Conservation (phyloP, 1,139 yeast genomes). For the Debaryomycetaceae sp. region DNA sequence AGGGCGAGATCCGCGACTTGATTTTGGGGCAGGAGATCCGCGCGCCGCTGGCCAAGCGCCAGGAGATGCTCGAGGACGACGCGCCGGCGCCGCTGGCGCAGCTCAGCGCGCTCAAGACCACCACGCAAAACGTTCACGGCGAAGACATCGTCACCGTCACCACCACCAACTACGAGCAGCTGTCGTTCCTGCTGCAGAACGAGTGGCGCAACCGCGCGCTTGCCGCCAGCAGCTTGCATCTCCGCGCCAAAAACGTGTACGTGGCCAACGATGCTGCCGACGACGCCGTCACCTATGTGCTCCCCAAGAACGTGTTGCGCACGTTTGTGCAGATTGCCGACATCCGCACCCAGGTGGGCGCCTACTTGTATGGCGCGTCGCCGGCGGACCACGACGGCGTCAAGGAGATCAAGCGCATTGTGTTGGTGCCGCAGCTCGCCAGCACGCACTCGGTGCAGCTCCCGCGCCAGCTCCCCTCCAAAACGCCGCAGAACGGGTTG, state of each 20-base stretch:
- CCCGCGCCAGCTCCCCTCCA: constrained; percentile 45
- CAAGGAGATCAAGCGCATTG: constrained; percentile 74
- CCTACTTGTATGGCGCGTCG: constrained; percentile 69
- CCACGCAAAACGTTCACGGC: constrained; percentile 89
- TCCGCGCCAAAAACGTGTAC: constrained; percentile 73
- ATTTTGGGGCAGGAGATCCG: constrained; percentile 91
- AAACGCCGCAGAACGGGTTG: constrained; percentile 25
- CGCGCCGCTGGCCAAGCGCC: constrained; percentile 82
- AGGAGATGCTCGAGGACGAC: constrained; percentile 60
- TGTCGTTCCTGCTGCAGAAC: constrained; percentile 73
- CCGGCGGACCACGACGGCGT: constrained; percentile 68
- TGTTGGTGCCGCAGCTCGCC: constrained; percentile 86
- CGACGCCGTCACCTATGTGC: constrained; percentile 58
- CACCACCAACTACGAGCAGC: constrained; percentile 84
- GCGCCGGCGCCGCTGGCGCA: constrained; percentile 37
- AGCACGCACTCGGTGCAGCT: constrained; percentile 62
- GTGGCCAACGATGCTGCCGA: constrained; percentile 53
- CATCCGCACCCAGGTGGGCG: constrained; percentile 78
- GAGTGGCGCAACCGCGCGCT: constrained; percentile 93
- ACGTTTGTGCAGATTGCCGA: constrained; percentile 82
- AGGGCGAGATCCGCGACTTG: constrained; percentile 88
- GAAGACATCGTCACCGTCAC: constrained; percentile 94
- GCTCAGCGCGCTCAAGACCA: constrained; percentile 76
- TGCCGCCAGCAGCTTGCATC: constrained; percentile 66
- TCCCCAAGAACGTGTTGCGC: constrained; percentile 78